Evolutionary conservation across 352 stramenopile species (phyloP), one percentile per base, ranked within the genome.

Genomic region (Globisporangium cederbergense): DNA sequence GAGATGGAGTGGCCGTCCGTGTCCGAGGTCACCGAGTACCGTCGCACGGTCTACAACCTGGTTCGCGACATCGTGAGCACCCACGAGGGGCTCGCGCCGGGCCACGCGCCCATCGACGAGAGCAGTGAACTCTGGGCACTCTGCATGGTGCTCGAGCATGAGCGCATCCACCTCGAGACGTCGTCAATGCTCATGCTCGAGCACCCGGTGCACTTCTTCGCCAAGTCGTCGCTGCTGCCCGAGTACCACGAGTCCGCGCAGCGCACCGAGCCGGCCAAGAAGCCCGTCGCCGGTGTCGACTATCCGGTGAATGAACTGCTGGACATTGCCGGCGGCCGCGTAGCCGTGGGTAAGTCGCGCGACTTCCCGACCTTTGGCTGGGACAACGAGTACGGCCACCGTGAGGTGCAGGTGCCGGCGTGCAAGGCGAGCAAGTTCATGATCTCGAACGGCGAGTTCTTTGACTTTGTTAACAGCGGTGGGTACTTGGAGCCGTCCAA

Each of bases 81-180:
- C 22, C 90, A 98, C 73, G 81, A 86, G 1, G 86, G 76, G 1
- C 80, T 98, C 45, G 86, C 91, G 45, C 70, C 89, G 14, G 79
- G 72, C 14, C 74, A 96, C 68, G 83, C 78, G 43, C 83, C 73
- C 47, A 96, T 92, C 69, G 91, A 90, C 55, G 83, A 96, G 61
- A 61, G 66, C 18, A 91, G 83, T 78, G 87, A 88, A 28, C 91
- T 98, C 45, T 99, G 97, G 97, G 90, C 89, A 34, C 57, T 99
- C 32, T 89, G 92, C 66, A 98, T 99, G 95, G 86, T 75, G 38
- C 91, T 98, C 47, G 97, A 99, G 67, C 97, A 99, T 74, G 96
- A 99, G 55, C 89, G 96, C 11, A 99, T 99, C 69, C 97, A 99
- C 76, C 71, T 99, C 30, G 97, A 99, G 76, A 99, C 97, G 32